phyloP scores from a whole-genome alignment of 1,284 basidiomycete genomes.

The Cryptococcus sp. region DNA sequence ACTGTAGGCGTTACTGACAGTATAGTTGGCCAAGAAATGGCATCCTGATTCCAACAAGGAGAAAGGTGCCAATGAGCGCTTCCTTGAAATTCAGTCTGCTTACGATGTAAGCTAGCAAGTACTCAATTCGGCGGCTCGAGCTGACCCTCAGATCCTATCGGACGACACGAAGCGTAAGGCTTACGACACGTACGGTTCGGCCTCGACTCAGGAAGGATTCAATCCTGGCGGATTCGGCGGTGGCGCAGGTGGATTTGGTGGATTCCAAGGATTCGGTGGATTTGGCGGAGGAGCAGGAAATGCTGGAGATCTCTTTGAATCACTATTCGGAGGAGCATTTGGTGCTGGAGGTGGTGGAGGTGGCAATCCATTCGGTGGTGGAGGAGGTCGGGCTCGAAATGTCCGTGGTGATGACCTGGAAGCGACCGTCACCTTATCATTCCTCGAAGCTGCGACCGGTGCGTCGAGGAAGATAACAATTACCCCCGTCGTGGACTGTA shows the following conservation, averaged over 20 bases:
- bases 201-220: slow-evolving; percentile 89
- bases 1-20: slow-evolving; percentile 7
- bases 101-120: slow-evolving; percentile 72
- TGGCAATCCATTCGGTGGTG: slow-evolving; percentile 52
- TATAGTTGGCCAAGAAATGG: slow-evolving; percentile 90
- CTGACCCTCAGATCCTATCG: slow-evolving; percentile 65
- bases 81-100: slow-evolving; percentile 93
- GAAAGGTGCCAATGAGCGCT: slow-evolving; percentile 82
- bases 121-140: not conserved
- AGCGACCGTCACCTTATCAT: slow-evolving; percentile 68
- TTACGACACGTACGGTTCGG: slow-evolving; percentile 94
- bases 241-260: slow-evolving; percentile 62
- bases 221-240: slow-evolving; percentile 74
- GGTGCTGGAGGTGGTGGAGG: slow-evolving; percentile 41
- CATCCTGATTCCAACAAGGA: slow-evolving; percentile 98
- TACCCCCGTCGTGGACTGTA: slow-evolving; percentile 78
- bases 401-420: slow-evolving; percentile 80
- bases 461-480: slow-evolving; percentile 71
- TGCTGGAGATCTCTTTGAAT: slow-evolving; percentile 73
- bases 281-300: slow-evolving; percentile 59
- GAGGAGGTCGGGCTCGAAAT: slow-evolving; percentile 52
- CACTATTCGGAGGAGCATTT: slow-evolving; percentile 70
- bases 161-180: slow-evolving; percentile 88
- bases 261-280: slow-evolving; percentile 64
- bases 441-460: slow-evolving; percentile 92